Percentiles rank a stretch among this genome's conserved stretches.
Conservation (phyloP, 73 alveolate genomes). For the Paramecium primaurelia region DNA sequence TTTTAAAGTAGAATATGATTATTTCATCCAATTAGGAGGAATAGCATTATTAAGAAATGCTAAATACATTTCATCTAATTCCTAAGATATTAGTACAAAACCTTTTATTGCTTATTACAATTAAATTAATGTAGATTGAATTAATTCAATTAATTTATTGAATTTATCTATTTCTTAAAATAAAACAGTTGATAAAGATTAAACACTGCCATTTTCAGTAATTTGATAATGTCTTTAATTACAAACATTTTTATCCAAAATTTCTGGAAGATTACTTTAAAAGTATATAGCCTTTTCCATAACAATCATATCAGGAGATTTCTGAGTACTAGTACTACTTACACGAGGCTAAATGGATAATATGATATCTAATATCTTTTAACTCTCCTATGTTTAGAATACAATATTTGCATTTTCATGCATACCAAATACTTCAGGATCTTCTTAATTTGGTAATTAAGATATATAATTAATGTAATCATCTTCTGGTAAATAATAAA, state of each 20-base stretch:
- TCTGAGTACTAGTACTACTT: slow-evolving; percentile 79
- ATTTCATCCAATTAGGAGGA: slow-evolving; percentile 84
- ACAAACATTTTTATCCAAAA: slow-evolving; percentile 78
- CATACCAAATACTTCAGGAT: slow-evolving; percentile 99
- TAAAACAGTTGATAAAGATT: slow-evolving; percentile 82
- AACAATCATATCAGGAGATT: slow-evolving; percentile 82
- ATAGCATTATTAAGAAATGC: slow-evolving; percentile 78
- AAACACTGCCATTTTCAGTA: slow-evolving; percentile 75
- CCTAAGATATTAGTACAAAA: slow-evolving; percentile 85
- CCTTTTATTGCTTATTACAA: slow-evolving; percentile 88
- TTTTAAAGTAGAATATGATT: slow-evolving; percentile 82
- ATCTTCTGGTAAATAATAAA: slow-evolving; percentile 82
- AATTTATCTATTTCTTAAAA: slow-evolving; percentile 88
- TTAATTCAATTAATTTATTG: slow-evolving; percentile 73
- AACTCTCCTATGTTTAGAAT: slow-evolving; percentile 86
- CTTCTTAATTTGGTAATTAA: slow-evolving; percentile 88
- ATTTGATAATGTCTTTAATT: slow-evolving; percentile 31
- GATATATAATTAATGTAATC: slow-evolving; percentile 65
- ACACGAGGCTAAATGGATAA: slow-evolving; percentile 92
- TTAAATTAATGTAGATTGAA: slow-evolving; percentile 72
- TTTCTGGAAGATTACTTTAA: slow-evolving; percentile 70
- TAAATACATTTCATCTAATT: slow-evolving; percentile 86
- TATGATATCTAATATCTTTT: slow-evolving; percentile 81
- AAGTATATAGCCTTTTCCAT: slow-evolving; percentile 77
- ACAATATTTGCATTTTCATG: slow-evolving; percentile 99